Conservation (phyloP, 768 basidiomycete genomes). For the Suillus plorans region DNA sequence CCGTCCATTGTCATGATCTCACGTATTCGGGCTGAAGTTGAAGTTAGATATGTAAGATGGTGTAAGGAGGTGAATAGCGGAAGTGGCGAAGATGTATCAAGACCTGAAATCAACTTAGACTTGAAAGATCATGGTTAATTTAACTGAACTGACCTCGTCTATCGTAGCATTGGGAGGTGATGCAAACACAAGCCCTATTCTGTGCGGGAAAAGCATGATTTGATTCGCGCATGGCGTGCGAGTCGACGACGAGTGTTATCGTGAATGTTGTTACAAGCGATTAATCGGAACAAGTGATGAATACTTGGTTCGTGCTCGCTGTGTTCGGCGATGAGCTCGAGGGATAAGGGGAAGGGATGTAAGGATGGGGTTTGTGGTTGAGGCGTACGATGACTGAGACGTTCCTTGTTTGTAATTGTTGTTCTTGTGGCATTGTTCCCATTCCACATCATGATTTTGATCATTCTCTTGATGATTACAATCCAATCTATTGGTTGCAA, state of each 20-base stretch:
- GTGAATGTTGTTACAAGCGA: not conserved
- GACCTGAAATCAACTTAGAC: constrained; percentile 32
- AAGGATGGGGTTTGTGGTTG: constrained; percentile 27
- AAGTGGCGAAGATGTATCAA: constrained; percentile 55
- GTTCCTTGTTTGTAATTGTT: constrained; percentile 30
- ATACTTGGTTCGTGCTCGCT: constrained; percentile 6
- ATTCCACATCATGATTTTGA: not conserved
- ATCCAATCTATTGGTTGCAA: not conserved
- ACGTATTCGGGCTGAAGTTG: constrained; percentile 94
- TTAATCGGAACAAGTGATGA: constrained; percentile 12
- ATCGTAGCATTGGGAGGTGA: constrained; percentile 93
- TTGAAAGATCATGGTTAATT: constrained; percentile 6
- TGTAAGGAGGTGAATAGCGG: constrained; percentile 92
- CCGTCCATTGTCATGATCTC: constrained; percentile 99
- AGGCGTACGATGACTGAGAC: constrained; percentile 30
- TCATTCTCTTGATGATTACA: not conserved
- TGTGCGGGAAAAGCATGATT: constrained; percentile 94
- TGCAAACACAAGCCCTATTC: constrained; percentile 93
- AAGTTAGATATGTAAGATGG: constrained; percentile 94
- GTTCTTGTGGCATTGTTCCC: constrained; percentile 21
- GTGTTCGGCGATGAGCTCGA: constrained; percentile 3
- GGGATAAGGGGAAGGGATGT: constrained; percentile 7
- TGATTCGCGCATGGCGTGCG: constrained; percentile 78
- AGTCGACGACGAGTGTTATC: constrained; percentile 17
- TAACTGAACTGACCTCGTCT: constrained; percentile 69